phyloP scores from a whole-genome alignment of 169 alveolate species.

The Plasmodium billcollinsi region DNA sequence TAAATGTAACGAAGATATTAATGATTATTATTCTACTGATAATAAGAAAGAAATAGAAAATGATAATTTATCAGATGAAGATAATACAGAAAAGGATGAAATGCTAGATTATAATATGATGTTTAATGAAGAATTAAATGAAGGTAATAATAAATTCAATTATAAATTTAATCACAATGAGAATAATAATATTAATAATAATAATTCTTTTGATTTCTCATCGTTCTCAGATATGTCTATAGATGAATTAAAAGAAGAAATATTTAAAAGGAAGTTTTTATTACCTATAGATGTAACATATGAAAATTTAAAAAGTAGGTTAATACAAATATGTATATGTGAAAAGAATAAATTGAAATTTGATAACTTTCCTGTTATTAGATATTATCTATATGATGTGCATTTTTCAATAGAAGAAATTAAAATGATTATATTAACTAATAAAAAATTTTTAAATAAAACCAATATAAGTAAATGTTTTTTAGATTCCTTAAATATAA shows the following conservation, averaged over 20 bases:
- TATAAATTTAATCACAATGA: neutral
- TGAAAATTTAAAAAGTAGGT: conserved; percentile 60
- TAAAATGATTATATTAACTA: conserved; percentile 35
- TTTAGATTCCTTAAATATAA: conserved; percentile 34
- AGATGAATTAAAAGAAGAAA: conserved; percentile 62
- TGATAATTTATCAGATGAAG: neutral
- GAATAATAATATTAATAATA: neutral
- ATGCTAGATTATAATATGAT: neutral
- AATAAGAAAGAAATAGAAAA: neutral
- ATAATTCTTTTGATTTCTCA: conserved; percentile 46
- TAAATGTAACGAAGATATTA: conserved; percentile 40
- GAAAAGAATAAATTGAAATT: conserved; percentile 46
- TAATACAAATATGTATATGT: conserved; percentile 69
- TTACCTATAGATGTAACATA: conserved; percentile 71
- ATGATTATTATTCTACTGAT: conserved; percentile 37
- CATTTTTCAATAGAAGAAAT: conserved; percentile 39
- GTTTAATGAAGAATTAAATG: neutral
- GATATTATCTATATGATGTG: conserved; percentile 70
- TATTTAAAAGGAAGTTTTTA: conserved; percentile 50
- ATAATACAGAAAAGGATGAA: neutral
- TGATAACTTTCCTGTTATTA: conserved; percentile 63
- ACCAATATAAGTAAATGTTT: conserved; percentile 36
- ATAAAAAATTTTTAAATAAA: conserved; percentile 68
- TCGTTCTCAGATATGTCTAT: conserved; percentile 31
- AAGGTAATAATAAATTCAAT: neutral